Percentiles rank a stretch among this genome's conserved stretches.
Evolutionary conservation across 495 filamentous ascomycete genomes (phyloP).

Genomic region (Xylaria intraflava): DNA sequence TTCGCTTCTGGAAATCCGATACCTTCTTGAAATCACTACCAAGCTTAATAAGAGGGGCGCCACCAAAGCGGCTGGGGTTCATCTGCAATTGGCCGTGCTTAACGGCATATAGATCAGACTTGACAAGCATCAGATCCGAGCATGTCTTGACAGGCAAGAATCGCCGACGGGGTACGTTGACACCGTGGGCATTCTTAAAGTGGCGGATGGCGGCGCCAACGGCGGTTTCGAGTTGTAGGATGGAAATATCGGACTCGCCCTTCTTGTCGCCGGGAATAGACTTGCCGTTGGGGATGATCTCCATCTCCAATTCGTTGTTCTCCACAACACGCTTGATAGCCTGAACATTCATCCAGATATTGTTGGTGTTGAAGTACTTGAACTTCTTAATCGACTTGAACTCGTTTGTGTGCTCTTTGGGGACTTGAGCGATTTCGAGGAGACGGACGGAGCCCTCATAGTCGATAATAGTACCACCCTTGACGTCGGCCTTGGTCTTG

Average conservation of each 20-base stretch:
- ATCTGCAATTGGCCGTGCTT: slow-evolving; percentile 98
- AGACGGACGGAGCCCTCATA: slow-evolving; percentile 94
- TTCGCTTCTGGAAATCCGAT: slow-evolving; percentile 97
- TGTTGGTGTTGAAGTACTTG: slow-evolving; percentile 99
- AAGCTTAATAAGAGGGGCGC: slow-evolving; percentile 98
- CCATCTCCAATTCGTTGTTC: slow-evolving; percentile 97
- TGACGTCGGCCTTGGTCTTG: slow-evolving; percentile 99
- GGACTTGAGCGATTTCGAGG: slow-evolving; percentile 98
- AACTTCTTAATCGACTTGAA: slow-evolving; percentile 99
- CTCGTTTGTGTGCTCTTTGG: slow-evolving; percentile 98
- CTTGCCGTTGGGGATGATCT: slow-evolving; percentile 99
- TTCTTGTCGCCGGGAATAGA: slow-evolving; percentile 98
- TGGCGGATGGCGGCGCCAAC: slow-evolving; percentile 98
- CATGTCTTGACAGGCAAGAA: slow-evolving; percentile 99
- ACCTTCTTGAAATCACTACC: slow-evolving; percentile 99
- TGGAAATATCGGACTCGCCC: slow-evolving; percentile 95
- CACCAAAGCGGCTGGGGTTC: slow-evolving; percentile 91
- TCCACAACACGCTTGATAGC: slow-evolving; percentile 98
- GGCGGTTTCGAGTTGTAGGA: slow-evolving; percentile 97
- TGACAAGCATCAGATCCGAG: slow-evolving; percentile 99
- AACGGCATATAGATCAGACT: slow-evolving; percentile 99
- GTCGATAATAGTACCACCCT: slow-evolving; percentile 99
- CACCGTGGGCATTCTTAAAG: slow-evolving; percentile 96
- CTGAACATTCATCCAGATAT: slow-evolving; percentile 98
- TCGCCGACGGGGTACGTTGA: slow-evolving; percentile 94